A percentile compares a stretch with the other conserved stretches of the same genome.
Evolutionary conservation across 805 yeast genomes (phyloP).

Genomic region (Wickerhamiella allomyrinae): DNA sequence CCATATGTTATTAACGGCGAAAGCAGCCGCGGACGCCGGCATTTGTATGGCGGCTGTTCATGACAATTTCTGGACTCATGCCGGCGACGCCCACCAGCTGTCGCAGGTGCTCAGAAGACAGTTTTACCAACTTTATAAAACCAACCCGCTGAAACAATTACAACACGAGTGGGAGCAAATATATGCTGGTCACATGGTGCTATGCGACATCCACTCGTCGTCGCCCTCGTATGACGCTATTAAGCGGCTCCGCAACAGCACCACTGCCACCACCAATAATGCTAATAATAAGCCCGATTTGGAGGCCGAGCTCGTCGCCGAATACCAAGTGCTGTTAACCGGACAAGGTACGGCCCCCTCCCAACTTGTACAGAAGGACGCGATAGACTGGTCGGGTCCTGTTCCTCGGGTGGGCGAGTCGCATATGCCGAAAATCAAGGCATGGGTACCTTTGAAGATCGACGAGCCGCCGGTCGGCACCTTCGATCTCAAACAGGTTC

Average conservation of each 20-base stretch:
- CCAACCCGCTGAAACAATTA: constrained; percentile 47
- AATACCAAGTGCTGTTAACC: constrained; percentile 31
- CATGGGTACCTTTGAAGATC: constrained; percentile 48
- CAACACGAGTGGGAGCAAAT: constrained; percentile 63
- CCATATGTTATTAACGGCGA: constrained; percentile 76
- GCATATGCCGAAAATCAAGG: constrained; percentile 9
- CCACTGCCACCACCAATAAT: constrained; percentile 28
- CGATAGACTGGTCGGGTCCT: constrained; percentile 49
- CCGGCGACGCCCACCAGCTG: constrained; percentile 55
- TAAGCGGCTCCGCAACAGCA: constrained; percentile 23
- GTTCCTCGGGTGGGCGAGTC: constrained; percentile 7
- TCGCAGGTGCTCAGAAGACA: constrained; percentile 50
- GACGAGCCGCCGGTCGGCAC: constrained; percentile 67
- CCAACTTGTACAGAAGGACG: constrained; percentile 28
- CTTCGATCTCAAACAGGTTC: constrained; percentile 54
- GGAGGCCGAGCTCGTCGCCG: constrained; percentile 38
- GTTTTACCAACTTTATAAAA: constrained; percentile 56
- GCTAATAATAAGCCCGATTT: constrained; percentile 52
- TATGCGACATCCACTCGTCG: constrained; percentile 35
- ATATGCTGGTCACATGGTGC: constrained; percentile 48
- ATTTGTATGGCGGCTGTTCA: constrained; percentile 73
- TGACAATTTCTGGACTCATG: constrained; percentile 93
- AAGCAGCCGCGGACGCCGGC: constrained; percentile 43
- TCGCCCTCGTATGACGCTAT: constrained; percentile 38
- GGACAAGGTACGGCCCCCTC: constrained; percentile 37